These are phyloP conservation scores for Teunomyces cretensis DNA, from an alignment of 805 yeast genomes.

Conservation along the genomic window DNA sequence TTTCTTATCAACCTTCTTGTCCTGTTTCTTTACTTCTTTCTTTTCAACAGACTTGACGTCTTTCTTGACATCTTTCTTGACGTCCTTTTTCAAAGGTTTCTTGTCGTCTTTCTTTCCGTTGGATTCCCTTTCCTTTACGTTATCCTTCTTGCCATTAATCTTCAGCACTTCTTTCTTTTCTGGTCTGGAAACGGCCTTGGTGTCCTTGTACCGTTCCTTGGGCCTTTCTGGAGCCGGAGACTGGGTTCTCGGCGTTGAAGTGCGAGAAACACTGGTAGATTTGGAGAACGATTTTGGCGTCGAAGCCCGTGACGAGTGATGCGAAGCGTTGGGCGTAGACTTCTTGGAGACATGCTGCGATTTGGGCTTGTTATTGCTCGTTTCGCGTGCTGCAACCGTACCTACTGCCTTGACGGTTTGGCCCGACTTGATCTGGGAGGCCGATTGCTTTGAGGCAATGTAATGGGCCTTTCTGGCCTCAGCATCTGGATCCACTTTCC, in stretches of 20 bases:
- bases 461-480: slow-evolving; percentile 41
- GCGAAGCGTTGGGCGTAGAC: slow-evolving; percentile 4
- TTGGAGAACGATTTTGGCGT: slow-evolving; percentile 4
- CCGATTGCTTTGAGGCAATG: slow-evolving; percentile 29
- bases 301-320: slow-evolving; percentile 1
- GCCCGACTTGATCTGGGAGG: slow-evolving; percentile 35
- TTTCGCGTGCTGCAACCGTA: slow-evolving; percentile 16
- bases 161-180: too few relatives aligned
- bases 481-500: slow-evolving; percentile 26
- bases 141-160: neutral
- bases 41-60: neutral
- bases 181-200: too few relatives aligned
- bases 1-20: neutral
- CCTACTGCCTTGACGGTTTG: slow-evolving; percentile 41
- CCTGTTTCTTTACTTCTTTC: neutral
- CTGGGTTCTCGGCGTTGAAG: neutral
- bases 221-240: neutral
- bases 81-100: neutral
- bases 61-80: neutral
- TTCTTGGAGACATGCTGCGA: neutral
- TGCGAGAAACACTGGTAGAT: neutral
- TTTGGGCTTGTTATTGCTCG: neutral
- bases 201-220: neutral
- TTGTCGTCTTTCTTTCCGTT: neutral
- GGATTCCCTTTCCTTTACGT: neutral